Evolutionary conservation across 2,329 filamentous ascomycete species (phyloP), one percentile per base, ranked within the genome.

Genomic region (Aspergillus spinulosporus): DNA sequence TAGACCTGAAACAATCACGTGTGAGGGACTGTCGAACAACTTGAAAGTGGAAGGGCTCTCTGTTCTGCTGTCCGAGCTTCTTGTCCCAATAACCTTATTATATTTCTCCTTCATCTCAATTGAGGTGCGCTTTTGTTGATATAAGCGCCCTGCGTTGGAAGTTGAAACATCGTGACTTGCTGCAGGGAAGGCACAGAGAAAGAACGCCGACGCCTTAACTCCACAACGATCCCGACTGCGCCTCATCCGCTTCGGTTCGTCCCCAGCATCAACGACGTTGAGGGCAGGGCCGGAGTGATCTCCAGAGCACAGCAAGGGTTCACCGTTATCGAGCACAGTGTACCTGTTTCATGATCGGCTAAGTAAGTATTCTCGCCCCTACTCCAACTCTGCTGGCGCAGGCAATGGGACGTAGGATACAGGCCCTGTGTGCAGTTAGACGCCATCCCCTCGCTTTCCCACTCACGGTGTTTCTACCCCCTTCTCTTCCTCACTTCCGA

Each of bases 201-300:
- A 53, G 44, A 21, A 53, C 50, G 43, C 44, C 42, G 47, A 21
- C 21, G 21, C 21, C 21, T 21, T 21, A 52, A 58, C 57, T 59
- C 55, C 58, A 58, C 60, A 42, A 26, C 52, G 51, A 31, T 15
- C 34, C 54, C 50, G 49, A 58, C 64, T 65, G 64, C 64, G 61
- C 61, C 64, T 60, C 60, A 64, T 54, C 45, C 64, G 55, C 64
- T 66, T 59, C 54, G 51, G 53, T 48, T 52, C 31, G 42, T 56
- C 49, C 44, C 47, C 54, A 54, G 36, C 46, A 57, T 31, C 8
- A 26, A 15, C 14, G 29, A 40, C 29, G 43, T 43, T 31, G 44
- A 48, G 32, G 42, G 36, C 36, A 48, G 46, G 44, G 31, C 15
- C 40, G 11, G n/a, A 31, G 28, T 36, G 11, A 45, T 15, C 28